A percentile compares a stretch with the other conserved stretches of the same genome.
Conservation (phyloP, 352 stramenopile species). For the Phytophthora aleatoria region DNA sequence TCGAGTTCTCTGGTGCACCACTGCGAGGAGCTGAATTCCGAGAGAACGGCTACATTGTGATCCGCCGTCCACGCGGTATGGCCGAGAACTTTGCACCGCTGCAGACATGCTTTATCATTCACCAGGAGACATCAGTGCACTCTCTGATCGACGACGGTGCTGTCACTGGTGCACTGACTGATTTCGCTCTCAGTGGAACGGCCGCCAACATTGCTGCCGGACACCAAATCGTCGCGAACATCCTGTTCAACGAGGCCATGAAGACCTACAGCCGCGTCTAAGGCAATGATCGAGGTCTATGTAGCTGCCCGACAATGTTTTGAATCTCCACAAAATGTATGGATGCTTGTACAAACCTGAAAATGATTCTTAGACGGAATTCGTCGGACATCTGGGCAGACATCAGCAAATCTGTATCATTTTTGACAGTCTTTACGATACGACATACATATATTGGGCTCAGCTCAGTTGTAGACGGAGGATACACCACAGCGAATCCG, state of each 20-base stretch:
- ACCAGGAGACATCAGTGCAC: conserved; percentile 40
- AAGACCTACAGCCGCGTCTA: neutral
- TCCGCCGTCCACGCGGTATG: conserved; percentile 38
- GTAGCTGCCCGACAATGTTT: too few relatives aligned
- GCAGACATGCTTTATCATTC: conserved; percentile 62
- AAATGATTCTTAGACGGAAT: too few relatives aligned
- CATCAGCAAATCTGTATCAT: too few relatives aligned
- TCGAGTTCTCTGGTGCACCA: conserved; percentile 52
- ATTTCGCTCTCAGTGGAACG: conserved; percentile 45
- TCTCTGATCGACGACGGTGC: conserved; percentile 30
- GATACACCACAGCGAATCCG: too few relatives aligned
- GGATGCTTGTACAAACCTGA: too few relatives aligned
- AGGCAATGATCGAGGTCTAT: neutral
- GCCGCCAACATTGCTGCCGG: conserved; percentile 41
- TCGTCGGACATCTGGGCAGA: too few relatives aligned
- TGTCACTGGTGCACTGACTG: conserved; percentile 36
- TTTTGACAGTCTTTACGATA: too few relatives aligned
- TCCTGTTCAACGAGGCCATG: conserved; percentile 46
- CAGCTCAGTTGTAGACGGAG: too few relatives aligned
- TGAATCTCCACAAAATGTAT: too few relatives aligned
- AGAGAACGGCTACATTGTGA: conserved; percentile 63
- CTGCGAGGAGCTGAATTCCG: conserved; percentile 50
- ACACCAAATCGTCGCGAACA: conserved; percentile 42
- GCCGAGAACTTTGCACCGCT: conserved; percentile 38
- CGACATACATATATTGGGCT: too few relatives aligned